These are phyloP conservation scores for Chromera velia DNA, from an alignment of 73 alveolate species.

Conservation along the genomic window DNA sequence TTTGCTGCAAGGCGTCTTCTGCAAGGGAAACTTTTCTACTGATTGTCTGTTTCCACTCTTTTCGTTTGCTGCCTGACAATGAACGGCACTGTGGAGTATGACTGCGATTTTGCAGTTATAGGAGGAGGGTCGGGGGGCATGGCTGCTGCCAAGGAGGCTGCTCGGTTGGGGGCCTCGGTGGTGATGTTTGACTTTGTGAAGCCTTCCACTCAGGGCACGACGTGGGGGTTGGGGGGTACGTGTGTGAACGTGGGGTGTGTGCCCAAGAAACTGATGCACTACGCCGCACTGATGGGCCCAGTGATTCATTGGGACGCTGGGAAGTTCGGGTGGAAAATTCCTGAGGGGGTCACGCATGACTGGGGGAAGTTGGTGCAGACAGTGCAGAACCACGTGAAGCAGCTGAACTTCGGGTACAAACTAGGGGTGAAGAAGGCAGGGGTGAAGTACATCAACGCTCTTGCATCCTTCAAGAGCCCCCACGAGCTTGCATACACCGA, in stretches of 20 bases:
- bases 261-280: slow-evolving; percentile 98
- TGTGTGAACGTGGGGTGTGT: slow-evolving; percentile 99
- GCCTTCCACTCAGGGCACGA: slow-evolving; percentile 93
- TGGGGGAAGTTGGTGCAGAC: slow-evolving; percentile 76
- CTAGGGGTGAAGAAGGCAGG: slow-evolving; percentile 59
- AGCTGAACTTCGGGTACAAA: slow-evolving; percentile 83
- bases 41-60: too few species aligned
- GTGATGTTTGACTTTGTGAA: slow-evolving; percentile 92
- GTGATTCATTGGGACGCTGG: slow-evolving; percentile 66
- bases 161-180: slow-evolving; percentile 74
- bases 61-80: too few species aligned
- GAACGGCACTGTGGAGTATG: too few species aligned
- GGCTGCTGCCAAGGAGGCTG: slow-evolving; percentile 94
- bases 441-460: slow-evolving; percentile 59
- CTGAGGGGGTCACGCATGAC: slow-evolving; percentile 23
- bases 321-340: slow-evolving; percentile 56
- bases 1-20: too few species aligned
- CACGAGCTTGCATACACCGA: slow-evolving; percentile 72
- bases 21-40: too few species aligned
- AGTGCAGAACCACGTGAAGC: slow-evolving; percentile 74
- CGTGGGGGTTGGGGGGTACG: slow-evolving; percentile 99
- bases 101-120: slow-evolving; percentile 78
- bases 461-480: slow-evolving; percentile 76
- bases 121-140: slow-evolving; percentile 99
- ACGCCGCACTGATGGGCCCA: slow-evolving; percentile 69